Base-by-base conservation (phyloP, 805 yeast genomes). In the Teunomyces panamensis region DNA sequence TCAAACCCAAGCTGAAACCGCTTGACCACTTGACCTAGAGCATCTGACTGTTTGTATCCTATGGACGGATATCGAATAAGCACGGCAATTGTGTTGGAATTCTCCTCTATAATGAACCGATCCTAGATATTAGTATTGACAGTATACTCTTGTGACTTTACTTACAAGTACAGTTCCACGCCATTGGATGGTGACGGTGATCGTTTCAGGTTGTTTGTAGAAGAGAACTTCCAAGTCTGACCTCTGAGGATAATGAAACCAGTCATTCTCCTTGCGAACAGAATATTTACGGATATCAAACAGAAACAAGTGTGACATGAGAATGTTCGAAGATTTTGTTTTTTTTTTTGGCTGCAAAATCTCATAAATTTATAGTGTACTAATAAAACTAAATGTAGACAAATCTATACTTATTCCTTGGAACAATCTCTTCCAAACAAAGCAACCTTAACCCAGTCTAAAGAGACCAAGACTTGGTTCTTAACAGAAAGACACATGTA, bases 361-460 rank as follows among this genome's bases (percentile, higher is more conserved):
- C 20, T 35, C 30, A 27, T 30, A 35, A 29, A 20, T 20, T 20
- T 17, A 14, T 13, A 30, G 24, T 20, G 24, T 5, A 20, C 24
- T 20, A 24, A 26, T 20, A 24, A 33, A 34, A 37, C 16, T 34
- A 20, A 20, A 20, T 34, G 13, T 37, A n/a, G 14, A 26, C 26
- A 20, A 13, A 8, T 37, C 30, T 37, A 37, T 26, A 37, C 32
- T 37, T 81, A 85, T 71, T 87, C 96, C 68, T 92, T 85, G 56
- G 95, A 87, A 59, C 89, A 85, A 69, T 91, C 97, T 75, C 98
- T 87, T 52, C 98, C 98, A 61, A 92, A 88, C 65, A 89, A 73
- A 55, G 83, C 79, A 52, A 88, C 85, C 77, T 90, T 91, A 53
- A 83, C 63, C 98, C 98, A 91, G 68, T 92, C 98, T 54, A 88